Conservation (phyloP, 768 basidiomycete genomes). For the Hygrocybe punicea region DNA sequence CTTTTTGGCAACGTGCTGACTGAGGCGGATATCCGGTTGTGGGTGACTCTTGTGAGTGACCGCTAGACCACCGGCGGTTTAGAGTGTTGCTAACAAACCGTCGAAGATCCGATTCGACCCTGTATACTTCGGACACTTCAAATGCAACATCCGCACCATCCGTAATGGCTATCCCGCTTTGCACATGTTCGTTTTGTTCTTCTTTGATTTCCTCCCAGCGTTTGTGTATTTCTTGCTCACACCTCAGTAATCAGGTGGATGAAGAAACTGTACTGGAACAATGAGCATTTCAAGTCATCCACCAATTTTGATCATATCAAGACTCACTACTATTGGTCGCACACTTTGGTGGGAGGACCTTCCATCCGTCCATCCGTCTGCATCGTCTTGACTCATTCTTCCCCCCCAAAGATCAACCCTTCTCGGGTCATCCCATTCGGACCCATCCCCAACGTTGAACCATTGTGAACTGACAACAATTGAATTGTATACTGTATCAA, state of each 20-base stretch:
- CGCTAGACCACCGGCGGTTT: background rate
- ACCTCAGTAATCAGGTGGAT: conserved; percentile 53
- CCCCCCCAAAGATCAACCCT: conserved; percentile 64
- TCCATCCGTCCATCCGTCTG: background rate
- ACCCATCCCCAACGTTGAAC: conserved; percentile 65
- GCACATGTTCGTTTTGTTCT: conserved; percentile 46
- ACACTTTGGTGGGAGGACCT: conserved; percentile 36
- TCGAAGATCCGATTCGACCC: conserved; percentile 80
- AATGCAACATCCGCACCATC: conserved; percentile 85
- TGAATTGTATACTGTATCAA: too few species aligned
- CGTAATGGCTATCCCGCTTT: conserved; percentile 85
- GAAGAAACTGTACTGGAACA: conserved; percentile 88
- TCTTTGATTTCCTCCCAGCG: background rate
- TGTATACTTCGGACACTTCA: conserved; percentile 90
- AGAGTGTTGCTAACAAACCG: background rate
- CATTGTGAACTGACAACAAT: conserved; percentile 38
- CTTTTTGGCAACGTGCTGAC: conserved; percentile 81
- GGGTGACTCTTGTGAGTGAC: conserved; percentile 79
- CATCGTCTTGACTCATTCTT: background rate
- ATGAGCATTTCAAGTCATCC: conserved; percentile 78
- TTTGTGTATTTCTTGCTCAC: background rate
- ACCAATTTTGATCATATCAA: conserved; percentile 91
- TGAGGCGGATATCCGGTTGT: conserved; percentile 82
- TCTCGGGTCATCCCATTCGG: conserved; percentile 73
- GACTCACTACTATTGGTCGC: conserved; percentile 69